Percentiles rank a stretch among this genome's conserved stretches.
Conservation (phyloP, 345 rosid genomes). For the Rhizophora apiculata region DNA sequence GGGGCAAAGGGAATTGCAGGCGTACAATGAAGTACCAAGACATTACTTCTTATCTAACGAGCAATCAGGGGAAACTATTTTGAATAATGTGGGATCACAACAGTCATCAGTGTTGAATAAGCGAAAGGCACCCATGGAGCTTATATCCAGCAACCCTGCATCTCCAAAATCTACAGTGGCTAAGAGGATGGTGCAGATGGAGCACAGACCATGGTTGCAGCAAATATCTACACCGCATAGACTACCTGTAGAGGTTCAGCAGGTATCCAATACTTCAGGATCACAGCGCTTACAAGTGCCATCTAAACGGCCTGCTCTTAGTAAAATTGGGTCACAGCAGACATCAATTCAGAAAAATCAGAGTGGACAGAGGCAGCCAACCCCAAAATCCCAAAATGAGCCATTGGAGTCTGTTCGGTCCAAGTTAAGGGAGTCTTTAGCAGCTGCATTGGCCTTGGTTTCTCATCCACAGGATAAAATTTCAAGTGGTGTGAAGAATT, state of each 20-base stretch:
- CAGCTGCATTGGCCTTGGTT: constrained; percentile 76
- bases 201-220: constrained; percentile 86
- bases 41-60: constrained; percentile 29
- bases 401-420: constrained; percentile 66
- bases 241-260: constrained; percentile 32
- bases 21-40: constrained; percentile 24
- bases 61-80: constrained; percentile 30
- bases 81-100: constrained; percentile 29
- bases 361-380: constrained; percentile 34
- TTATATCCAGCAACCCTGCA: constrained; percentile 28
- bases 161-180: constrained; percentile 34
- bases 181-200: constrained; percentile 49
- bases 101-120: constrained; percentile 40
- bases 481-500: constrained; percentile 29
- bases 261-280: constrained; percentile 30
- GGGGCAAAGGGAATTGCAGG: constrained; percentile 17
- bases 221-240: constrained; percentile 36
- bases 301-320: constrained; percentile 42
- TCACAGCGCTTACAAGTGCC: constrained; percentile 39
- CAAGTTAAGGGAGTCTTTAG: constrained; percentile 77
- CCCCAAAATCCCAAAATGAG: constrained; percentile 40
- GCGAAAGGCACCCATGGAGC: constrained; percentile 55
- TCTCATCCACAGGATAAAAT: constrained; percentile 35
- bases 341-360: constrained; percentile 39
- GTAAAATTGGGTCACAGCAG: constrained; percentile 42